Base-by-base conservation (phyloP, 225 moss, liverwort and hornwort species). In the Anthoceros angustus region DNA sequence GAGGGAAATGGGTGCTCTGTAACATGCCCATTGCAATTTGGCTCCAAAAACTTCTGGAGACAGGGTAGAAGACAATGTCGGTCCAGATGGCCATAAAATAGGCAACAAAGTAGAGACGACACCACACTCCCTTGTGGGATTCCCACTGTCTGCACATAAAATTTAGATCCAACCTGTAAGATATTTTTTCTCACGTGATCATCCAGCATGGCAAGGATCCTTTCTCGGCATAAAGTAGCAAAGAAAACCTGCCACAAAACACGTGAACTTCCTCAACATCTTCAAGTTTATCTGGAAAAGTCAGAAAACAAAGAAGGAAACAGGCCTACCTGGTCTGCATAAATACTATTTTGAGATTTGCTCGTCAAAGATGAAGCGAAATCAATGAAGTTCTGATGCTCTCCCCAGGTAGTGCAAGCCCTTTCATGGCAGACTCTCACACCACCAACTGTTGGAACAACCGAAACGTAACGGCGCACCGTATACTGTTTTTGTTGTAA, bases 31-130 rank as follows among this genome's bases (percentile, higher is more conserved):
- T 70, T 71, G 25, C 41, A 63, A 66, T 68, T 64, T 41, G 64
- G 65, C 50, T 70, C 41, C 68, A 66, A 70, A 65, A 78, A 81
- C 48, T 79, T 78, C 67, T 86, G 66, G 68, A 78, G 75, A 70
- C 55, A 18, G 5, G 95, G 91, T 72, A 85, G 63, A 62, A 91
- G 81, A 63, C 74, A 70, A 63, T 89, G 79, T 62, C 76, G 73
- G 66, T 98, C 95, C 42, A 88, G 80, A 70, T 98, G 95, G 63
- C 91, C 95, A 74, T 92, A 98, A 76, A 91, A 89, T 12, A 98
- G 62, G 10, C 91, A 98, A 72, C 95, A 98, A 61, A 98, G 80
- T 62, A 98, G 80, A 68, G 95, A 88, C 65, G 95, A 98, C 69
- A 98, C 77, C 68, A 88, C 76, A 70, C 95, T 91, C 69, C 95